These are phyloP conservation scores for Lotmaria passim DNA, from an alignment of 208 protist species.

Conservation along the genomic window DNA sequence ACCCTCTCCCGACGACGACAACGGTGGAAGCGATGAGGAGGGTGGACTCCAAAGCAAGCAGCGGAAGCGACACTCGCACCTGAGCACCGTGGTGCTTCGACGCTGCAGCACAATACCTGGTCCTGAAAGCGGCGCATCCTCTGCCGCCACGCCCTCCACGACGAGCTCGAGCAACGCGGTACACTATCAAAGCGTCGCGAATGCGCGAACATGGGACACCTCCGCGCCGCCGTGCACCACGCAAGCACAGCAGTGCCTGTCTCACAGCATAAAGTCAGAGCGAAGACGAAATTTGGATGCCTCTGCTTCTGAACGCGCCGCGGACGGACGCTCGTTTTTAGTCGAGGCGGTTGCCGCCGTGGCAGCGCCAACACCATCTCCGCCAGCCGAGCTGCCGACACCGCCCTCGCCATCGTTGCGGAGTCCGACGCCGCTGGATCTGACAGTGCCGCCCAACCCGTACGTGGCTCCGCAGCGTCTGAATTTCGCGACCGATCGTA, in stretches of 20 bases:
- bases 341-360: neutral
- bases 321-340: neutral
- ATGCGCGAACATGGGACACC: neutral
- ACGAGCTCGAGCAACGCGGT: too few relatives aligned
- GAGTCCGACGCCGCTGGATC: constrained; percentile 26
- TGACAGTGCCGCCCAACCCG: constrained; percentile 14
- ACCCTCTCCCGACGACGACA: neutral
- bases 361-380: neutral
- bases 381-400: neutral
- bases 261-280: neutral
- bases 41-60: neutral
- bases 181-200: neutral
- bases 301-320: too few relatives aligned
- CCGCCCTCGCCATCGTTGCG: constrained; percentile 10
- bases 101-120: too few relatives aligned
- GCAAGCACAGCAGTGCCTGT: neutral
- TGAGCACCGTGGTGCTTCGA: too few relatives aligned
- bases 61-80: too few relatives aligned
- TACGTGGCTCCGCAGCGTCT: neutral
- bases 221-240: neutral
- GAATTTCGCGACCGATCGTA: constrained; percentile 29
- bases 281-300: too few relatives aligned
- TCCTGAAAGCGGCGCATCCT: too few relatives aligned
- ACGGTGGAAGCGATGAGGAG: neutral
- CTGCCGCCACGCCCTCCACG: too few relatives aligned